These are phyloP conservation scores for Aspergillus hiratsukae DNA, from an alignment of 2,329 filamentous ascomycete genomes.

Conservation along the genomic window DNA sequence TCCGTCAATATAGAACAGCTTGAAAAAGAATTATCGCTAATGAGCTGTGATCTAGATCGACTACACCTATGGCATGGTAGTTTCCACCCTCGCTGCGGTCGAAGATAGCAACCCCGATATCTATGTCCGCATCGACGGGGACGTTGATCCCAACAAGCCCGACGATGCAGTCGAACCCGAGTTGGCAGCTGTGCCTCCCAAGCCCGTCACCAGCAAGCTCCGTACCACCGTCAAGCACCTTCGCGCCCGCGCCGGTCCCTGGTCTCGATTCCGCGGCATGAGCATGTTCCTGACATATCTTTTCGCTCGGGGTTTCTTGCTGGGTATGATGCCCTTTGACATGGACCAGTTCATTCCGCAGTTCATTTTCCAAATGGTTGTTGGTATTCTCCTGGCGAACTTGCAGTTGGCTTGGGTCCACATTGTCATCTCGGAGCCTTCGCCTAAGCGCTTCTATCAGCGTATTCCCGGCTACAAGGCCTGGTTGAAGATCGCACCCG, in stretches of 20 bases:
- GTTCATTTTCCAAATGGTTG: conserved; percentile 52
- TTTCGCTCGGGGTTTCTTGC: conserved; percentile 45
- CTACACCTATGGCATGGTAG: conserved; percentile 58
- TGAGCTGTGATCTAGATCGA: conserved; percentile 30
- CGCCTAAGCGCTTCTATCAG: conserved; percentile 59
- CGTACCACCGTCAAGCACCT: conserved; percentile 58
- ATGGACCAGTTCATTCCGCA: conserved; percentile 39
- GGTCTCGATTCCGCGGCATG: conserved; percentile 66
- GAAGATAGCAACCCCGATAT: conserved; percentile 56
- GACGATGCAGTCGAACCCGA: conserved; percentile 41
- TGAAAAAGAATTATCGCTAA: background rate
- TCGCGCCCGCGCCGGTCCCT: conserved; percentile 58
- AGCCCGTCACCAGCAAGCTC: conserved; percentile 60
- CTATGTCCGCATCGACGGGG: conserved; percentile 47
- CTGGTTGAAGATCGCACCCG: conserved; percentile 67
- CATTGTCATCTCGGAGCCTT: conserved; percentile 71
- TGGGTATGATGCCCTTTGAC: conserved; percentile 29
- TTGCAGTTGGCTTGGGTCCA: conserved; percentile 78
- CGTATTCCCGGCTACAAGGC: conserved; percentile 64
- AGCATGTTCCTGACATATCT: conserved; percentile 46
- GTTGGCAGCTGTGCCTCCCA: conserved; percentile 44
- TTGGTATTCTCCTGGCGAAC: conserved; percentile 60
- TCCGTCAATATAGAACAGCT: background rate
- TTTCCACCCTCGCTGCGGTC: conserved; percentile 60
- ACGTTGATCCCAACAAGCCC: conserved; percentile 25